Evolutionary conservation across 805 yeast species (phyloP).

Genomic region (Kregervanrija fluxuum): DNA sequence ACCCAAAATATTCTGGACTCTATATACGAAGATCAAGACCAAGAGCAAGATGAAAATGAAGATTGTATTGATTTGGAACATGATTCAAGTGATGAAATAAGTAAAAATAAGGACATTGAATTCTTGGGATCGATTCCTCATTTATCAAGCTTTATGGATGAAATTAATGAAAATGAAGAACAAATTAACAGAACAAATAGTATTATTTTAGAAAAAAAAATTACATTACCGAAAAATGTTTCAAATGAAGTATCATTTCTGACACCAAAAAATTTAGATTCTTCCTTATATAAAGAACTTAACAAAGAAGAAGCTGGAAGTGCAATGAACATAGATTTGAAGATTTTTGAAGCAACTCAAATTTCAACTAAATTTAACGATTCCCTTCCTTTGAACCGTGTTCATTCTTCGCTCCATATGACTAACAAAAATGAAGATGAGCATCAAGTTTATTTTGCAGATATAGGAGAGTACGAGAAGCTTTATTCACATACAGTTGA

Average conservation of each 20-base stretch:
- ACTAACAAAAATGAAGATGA: no score
- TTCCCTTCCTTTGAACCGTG: no score
- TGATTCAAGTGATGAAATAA: conserved; percentile 12
- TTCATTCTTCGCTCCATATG: not conserved
- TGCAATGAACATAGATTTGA: conserved; percentile 8
- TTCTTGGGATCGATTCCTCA: conserved; percentile 22
- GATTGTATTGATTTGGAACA: conserved; percentile 16
- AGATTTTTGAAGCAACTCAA: conserved; percentile 13
- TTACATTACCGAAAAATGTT: no score
- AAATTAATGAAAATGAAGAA: no score
- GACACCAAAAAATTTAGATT: no score
- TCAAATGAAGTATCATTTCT: no score
- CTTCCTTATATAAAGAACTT: conserved; percentile 6
- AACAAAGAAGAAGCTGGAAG: not conserved
- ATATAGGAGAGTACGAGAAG: not conserved
- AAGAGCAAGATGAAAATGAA: not conserved
- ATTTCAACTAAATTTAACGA: not conserved
- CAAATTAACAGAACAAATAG: no score
- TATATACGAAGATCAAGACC: no score
- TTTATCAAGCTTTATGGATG: not conserved
- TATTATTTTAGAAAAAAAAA: no score
- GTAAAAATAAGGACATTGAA: no score
- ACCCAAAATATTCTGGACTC: no score
- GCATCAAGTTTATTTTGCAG: not conserved
- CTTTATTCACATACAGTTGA: conserved; percentile 1